These are phyloP conservation scores for Diaporthe citrichinensis DNA, from an alignment of 2,329 filamentous ascomycete species.

Conservation along the genomic window DNA sequence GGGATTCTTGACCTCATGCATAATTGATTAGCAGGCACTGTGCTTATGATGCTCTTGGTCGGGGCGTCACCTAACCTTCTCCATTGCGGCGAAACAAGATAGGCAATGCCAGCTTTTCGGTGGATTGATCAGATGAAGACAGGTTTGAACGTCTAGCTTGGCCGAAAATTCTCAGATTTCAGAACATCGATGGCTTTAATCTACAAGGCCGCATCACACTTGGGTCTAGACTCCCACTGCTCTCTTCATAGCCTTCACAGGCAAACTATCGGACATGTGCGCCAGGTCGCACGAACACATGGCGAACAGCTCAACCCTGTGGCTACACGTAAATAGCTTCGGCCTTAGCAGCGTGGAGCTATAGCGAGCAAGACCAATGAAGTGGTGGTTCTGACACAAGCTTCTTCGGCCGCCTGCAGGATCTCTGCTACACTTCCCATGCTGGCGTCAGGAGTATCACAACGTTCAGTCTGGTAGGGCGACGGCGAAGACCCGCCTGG, in stretches of 20 bases:
- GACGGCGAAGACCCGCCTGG: neutral
- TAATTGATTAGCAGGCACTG: neutral
- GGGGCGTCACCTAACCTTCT: constrained; percentile 11
- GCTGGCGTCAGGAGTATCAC: neutral
- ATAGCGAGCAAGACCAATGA: constrained; percentile 10
- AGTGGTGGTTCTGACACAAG: neutral
- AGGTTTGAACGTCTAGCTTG: too few species aligned
- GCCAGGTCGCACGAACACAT: neutral
- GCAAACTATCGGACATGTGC: neutral
- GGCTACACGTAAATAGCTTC: constrained; percentile 1
- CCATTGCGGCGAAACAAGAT: neutral
- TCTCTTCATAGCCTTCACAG: neutral
- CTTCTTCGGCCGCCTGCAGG: constrained; percentile 20
- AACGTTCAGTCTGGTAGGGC: constrained; percentile 12
- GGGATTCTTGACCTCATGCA: constrained; percentile 3
- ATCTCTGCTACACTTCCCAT: constrained; percentile 14
- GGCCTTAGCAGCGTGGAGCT: neutral
- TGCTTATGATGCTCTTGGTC: neutral
- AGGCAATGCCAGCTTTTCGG: neutral
- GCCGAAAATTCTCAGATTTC: neutral
- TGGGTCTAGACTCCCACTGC: neutral
- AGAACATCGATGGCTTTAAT: neutral
- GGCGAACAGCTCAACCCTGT: neutral
- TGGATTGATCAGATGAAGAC: neutral
- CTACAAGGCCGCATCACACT: neutral